Evolutionary conservation across 352 stramenopile genomes (phyloP), one percentile per base, ranked within the genome.

Genomic region (Blastocystis sp.): DNA sequence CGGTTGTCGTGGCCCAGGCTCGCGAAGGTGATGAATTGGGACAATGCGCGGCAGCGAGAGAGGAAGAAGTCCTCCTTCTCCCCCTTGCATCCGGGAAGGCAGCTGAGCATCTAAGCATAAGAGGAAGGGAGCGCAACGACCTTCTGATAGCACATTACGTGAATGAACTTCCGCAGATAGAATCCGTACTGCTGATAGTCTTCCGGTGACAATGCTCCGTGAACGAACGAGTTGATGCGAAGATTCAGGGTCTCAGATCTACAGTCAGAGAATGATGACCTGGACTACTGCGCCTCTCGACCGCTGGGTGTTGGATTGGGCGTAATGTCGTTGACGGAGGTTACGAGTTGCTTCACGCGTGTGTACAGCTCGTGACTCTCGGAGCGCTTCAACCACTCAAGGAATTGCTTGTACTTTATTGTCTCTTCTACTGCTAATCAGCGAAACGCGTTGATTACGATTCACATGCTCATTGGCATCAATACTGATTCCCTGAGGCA

Each of bases 1-100:
- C 74, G 74, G 45, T 85, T 85, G 74, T 85, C 74, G 29, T 85
- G 74, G 26, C 74, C 74, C 21, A 85, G 55, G 37, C 66, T 85
- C n/a, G 65, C 55, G 45, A 85, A 85, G 26, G 74, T 69, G 51
- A 85, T 85, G 31, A 85, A 55, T 12, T 66, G 50, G 24, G 74
- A 66, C 24, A 85, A 55, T 3, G 74, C 74, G 24, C 41, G 74
- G 41, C 74, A 85, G 9, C 74, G 74, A 16, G 31, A 37, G 31
- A 85, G 55, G 33, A 85, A 85, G 26, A 59, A 85, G 51, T 85
- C 74, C 24, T 67, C 55, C 31, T 67, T 67, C 41, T 31, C 12
- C 6, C 21, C 21, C 31, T 69, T 85, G 74, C 39, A 45, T 4
- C 50, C n/a, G 26, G 74, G 74, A 1, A 85, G 41, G 66, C 74